These are phyloP conservation scores for Earliella scabrosa DNA, from an alignment of 1,284 basidiomycete genomes.

Conservation along the genomic window DNA sequence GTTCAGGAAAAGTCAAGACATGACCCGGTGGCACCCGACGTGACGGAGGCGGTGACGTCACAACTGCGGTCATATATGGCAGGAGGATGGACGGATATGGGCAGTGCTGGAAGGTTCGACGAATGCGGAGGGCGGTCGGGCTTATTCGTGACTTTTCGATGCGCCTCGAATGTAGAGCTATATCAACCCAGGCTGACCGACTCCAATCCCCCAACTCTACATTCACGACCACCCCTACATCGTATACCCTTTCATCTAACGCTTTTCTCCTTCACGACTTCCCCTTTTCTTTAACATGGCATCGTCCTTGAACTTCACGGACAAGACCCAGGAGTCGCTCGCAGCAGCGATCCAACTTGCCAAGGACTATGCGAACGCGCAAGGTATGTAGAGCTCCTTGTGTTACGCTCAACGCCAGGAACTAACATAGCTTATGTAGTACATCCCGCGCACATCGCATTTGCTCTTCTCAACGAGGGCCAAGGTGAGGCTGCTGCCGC, in stretches of 20 bases:
- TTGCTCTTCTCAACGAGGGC: slow-evolving; percentile 72
- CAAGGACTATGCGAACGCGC: slow-evolving; percentile 81
- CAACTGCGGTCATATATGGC: not conserved
- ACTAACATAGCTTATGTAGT: slow-evolving; percentile 53
- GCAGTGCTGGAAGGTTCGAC: slow-evolving; percentile 23
- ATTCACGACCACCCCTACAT: slow-evolving; percentile 17
- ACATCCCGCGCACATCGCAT: slow-evolving; percentile 78
- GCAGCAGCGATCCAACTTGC: slow-evolving; percentile 77
- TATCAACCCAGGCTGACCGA: slow-evolving; percentile 28
- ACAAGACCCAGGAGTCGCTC: slow-evolving; percentile 74
- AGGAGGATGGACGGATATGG: slow-evolving; percentile 1
- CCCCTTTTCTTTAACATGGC: slow-evolving; percentile 45
- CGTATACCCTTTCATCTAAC: slow-evolving; percentile 25
- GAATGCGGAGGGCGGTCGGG: slow-evolving; percentile 9
- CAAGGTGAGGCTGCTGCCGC: slow-evolving; percentile 38
- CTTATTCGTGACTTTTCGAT: slow-evolving; percentile 27
- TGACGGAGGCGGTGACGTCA: slow-evolving; percentile 20
- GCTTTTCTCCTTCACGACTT: not conserved
- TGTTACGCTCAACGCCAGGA: no score
- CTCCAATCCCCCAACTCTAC: slow-evolving; percentile 24
- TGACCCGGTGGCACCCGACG: no score
- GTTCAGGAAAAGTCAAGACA: no score
- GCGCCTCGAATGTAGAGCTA: slow-evolving; percentile 2
- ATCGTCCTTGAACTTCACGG: slow-evolving; percentile 77
- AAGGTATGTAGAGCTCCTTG: slow-evolving; percentile 49